Conservation (phyloP, 805 yeast species). For the Kregervanrija fluxuum region DNA sequence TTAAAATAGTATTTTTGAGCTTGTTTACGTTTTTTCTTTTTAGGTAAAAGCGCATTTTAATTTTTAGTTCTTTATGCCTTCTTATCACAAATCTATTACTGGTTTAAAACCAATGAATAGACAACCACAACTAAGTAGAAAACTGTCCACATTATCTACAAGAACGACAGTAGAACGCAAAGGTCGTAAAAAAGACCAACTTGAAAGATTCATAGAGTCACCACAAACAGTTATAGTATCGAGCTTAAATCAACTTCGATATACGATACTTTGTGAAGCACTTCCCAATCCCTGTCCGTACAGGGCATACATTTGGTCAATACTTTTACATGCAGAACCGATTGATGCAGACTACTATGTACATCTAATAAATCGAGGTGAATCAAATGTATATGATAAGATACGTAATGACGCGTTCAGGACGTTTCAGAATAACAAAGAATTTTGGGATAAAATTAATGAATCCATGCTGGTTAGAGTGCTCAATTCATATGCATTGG, state of each 20-base stretch:
- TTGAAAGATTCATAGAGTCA: constrained; percentile 42
- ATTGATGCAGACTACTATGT: constrained; percentile 49
- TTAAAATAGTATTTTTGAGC: too few relatives aligned
- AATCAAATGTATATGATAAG: constrained; percentile 55
- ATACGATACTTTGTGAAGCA: constrained; percentile 44
- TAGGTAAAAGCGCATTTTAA: too few relatives aligned
- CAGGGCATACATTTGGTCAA: constrained; percentile 75
- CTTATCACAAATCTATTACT: too few relatives aligned
- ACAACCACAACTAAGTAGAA: too few relatives aligned
- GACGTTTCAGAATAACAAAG: constrained; percentile 68
- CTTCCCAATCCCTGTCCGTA: constrained; percentile 45
- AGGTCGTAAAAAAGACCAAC: constrained; percentile 44
- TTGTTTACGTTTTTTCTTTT: too few relatives aligned
- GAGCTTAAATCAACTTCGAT: constrained; percentile 46
- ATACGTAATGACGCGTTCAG: constrained; percentile 82
- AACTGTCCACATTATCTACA: not conserved
- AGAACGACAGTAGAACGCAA: constrained; percentile 9
- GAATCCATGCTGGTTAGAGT: constrained; percentile 64
- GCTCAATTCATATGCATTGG: constrained; percentile 64
- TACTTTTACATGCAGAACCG: constrained; percentile 58
- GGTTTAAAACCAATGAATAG: too few relatives aligned
- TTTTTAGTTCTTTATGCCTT: too few relatives aligned
- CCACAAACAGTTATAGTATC: constrained; percentile 40
- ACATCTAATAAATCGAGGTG: constrained; percentile 45
- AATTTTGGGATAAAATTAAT: constrained; percentile 57